A percentile compares a stretch with the other conserved stretches of the same genome.
Evolutionary conservation across 495 filamentous ascomycete species (phyloP).

Genomic region (Tuber aestivum): DNA sequence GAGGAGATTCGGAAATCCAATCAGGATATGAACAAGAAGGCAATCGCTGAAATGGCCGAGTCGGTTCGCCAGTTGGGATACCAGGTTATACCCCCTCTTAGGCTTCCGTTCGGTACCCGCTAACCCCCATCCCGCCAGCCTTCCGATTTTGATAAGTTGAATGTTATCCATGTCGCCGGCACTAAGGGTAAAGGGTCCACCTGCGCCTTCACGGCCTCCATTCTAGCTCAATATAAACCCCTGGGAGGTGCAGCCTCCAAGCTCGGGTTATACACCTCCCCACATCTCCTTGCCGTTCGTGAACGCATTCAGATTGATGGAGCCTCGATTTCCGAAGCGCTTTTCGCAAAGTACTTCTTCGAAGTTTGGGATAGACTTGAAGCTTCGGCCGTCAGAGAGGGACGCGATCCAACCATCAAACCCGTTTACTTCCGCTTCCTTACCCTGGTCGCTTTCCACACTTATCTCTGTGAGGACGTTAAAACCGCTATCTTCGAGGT

Average conservation of each 20-base stretch:
- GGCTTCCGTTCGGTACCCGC: constrained; percentile 26
- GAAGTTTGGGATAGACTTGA: constrained; percentile 59
- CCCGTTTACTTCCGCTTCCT: constrained; percentile 88
- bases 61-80: constrained; percentile 74
- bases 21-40: constrained; percentile 57
- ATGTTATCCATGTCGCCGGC: constrained; percentile 55
- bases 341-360: constrained; percentile 60
- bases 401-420: constrained; percentile 51
- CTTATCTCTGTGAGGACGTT: constrained; percentile 73
- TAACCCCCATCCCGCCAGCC: constrained; percentile 10
- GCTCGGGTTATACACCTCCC: constrained; percentile 62
- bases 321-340: constrained; percentile 47
- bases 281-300: constrained; percentile 56
- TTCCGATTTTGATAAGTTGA: constrained; percentile 39
- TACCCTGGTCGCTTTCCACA: constrained; percentile 82
- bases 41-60: constrained; percentile 80
- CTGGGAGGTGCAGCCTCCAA: constrained; percentile 37
- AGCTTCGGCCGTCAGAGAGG: constrained; percentile 45
- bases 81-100: constrained; percentile 47
- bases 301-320: constrained; percentile 62
- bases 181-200: constrained; percentile 60
- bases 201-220: constrained; percentile 47
- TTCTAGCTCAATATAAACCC: constrained; percentile 45
- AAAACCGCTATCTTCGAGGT: constrained; percentile 84
- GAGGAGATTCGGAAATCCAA: constrained; percentile 67